Conservation (phyloP, 2,329 filamentous ascomycete genomes). For the Penicillium thymicola region DNA sequence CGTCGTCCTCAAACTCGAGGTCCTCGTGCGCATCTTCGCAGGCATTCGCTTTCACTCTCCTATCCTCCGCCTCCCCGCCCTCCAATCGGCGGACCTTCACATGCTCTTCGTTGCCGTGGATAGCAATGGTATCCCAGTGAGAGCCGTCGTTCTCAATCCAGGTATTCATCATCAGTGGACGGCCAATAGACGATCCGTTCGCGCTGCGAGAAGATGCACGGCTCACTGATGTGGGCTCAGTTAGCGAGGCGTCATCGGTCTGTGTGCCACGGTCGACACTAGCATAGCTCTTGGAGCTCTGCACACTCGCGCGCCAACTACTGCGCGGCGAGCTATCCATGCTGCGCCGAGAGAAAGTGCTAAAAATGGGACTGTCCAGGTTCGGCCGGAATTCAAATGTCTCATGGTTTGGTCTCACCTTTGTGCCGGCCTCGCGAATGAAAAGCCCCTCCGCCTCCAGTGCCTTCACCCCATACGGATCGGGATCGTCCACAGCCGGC, state of each 20-base stretch:
- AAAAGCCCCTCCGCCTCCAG: conserved; percentile 80
- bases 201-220: conserved; percentile 36
- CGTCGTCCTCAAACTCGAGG: conserved; percentile 17
- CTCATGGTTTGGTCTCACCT: conserved; percentile 68
- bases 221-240: conserved; percentile 32
- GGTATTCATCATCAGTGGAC: conserved; percentile 9
- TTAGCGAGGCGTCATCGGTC: conserved; percentile 55
- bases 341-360: conserved; percentile 62
- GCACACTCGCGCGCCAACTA: conserved; percentile 69
- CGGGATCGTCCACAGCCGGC: conserved; percentile 75
- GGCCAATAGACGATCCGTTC: conserved; percentile 20
- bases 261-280: conserved; percentile 63
- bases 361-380: conserved; percentile 67
- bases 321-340: conserved; percentile 59
- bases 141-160: conserved; percentile 25
- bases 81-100: conserved; percentile 5
- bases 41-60: conserved; percentile 9
- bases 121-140: conserved; percentile 27
- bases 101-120: conserved; percentile 14
- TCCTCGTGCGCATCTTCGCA: conserved; percentile 13
- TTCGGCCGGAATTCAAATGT: conserved; percentile 79
- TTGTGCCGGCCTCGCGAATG: conserved; percentile 83
- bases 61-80: conserved; percentile 10
- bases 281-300: conserved; percentile 56
- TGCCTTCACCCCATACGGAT: conserved; percentile 86